Conservation (phyloP, 805 yeast genomes). For the Metahyphopichia silvanorum region DNA sequence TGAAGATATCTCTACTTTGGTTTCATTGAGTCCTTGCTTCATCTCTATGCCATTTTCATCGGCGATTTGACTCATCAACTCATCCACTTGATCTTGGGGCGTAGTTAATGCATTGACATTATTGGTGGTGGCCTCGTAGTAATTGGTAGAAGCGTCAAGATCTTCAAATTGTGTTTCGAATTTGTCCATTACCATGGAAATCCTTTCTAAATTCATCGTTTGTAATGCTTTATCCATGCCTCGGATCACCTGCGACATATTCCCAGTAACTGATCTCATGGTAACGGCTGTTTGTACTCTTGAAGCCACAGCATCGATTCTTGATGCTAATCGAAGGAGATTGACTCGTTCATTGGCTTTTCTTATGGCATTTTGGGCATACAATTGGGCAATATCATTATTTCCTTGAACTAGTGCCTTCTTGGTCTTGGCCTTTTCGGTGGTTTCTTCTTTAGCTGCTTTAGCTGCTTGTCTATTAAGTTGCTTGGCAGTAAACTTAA, state of each 20-base stretch:
- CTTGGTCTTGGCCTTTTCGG: constrained; percentile 84
- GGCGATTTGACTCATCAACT: constrained; percentile 85
- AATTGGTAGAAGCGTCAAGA: constrained; percentile 87
- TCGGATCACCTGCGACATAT: constrained; percentile 87
- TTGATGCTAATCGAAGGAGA: constrained; percentile 73
- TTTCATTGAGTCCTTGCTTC: constrained; percentile 75
- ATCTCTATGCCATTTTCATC: constrained; percentile 96
- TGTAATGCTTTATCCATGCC: constrained; percentile 97
- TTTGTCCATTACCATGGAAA: constrained; percentile 94
- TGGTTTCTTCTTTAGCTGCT: constrained; percentile 86
- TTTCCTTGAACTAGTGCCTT: constrained; percentile 84
- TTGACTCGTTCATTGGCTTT: constrained; percentile 85
- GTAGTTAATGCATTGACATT: constrained; percentile 85
- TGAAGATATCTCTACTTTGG: constrained; percentile 46
- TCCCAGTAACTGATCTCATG: constrained; percentile 91
- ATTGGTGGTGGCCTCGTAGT: constrained; percentile 87
- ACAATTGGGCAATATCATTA: constrained; percentile 87
- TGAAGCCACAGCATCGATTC: constrained; percentile 94
- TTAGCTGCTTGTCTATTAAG: constrained; percentile 83
- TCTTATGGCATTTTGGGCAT: constrained; percentile 94
- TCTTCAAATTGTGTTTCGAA: constrained; percentile 96
- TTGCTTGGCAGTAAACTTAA: constrained; percentile 90
- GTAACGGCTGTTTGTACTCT: constrained; percentile 97
- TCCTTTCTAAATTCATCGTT: constrained; percentile 90
- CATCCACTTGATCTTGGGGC: constrained; percentile 94